Percentiles rank a stretch among this genome's conserved stretches.
These are phyloP conservation scores for Perkinsus olseni DNA, from an alignment of 169 alveolate genomes.

Conservation along the genomic window DNA sequence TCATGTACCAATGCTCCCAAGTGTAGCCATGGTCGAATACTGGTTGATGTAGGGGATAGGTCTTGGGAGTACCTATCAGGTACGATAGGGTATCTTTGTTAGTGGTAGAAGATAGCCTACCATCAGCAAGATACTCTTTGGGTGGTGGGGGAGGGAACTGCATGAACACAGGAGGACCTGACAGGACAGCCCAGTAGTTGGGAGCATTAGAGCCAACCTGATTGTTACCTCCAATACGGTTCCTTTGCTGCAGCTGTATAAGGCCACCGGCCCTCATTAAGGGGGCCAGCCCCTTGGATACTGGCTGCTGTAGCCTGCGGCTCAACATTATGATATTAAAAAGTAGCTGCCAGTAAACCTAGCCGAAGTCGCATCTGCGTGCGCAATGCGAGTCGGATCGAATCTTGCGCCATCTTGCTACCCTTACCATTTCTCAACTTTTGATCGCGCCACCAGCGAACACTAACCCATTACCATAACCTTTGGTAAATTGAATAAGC, in stretches of 20 bases:
- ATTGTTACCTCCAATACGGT: not conserved
- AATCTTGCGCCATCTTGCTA: not conserved
- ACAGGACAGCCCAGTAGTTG: not conserved
- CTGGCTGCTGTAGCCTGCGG: not conserved
- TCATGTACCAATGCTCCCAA: slow-evolving; percentile 73
- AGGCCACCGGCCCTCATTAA: not conserved
- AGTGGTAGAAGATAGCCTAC: slow-evolving; percentile 18
- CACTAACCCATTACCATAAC: not conserved
- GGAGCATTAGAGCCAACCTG: not conserved
- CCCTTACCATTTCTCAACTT: not conserved
- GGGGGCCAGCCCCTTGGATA: not conserved
- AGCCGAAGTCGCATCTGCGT: too few species aligned
- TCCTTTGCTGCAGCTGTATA: not conserved
- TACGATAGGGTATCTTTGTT: not conserved
- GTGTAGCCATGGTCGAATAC: slow-evolving; percentile 62
- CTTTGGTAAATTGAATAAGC: not conserved
- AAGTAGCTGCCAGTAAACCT: not conserved
- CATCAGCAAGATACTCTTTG: slow-evolving; percentile 64
- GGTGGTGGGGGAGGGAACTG: slow-evolving; percentile 77
- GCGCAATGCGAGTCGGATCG: not conserved
- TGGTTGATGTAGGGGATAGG: slow-evolving; percentile 56
- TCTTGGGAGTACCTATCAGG: slow-evolving; percentile 40
- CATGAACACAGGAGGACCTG: slow-evolving; percentile 29
- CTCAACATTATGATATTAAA: not conserved
- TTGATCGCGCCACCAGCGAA: not conserved